Evolutionary conservation across 164 flowering plant genomes (phyloP), one percentile per base, ranked within the genome.

Genomic region (Warburgia ugandensis): DNA sequence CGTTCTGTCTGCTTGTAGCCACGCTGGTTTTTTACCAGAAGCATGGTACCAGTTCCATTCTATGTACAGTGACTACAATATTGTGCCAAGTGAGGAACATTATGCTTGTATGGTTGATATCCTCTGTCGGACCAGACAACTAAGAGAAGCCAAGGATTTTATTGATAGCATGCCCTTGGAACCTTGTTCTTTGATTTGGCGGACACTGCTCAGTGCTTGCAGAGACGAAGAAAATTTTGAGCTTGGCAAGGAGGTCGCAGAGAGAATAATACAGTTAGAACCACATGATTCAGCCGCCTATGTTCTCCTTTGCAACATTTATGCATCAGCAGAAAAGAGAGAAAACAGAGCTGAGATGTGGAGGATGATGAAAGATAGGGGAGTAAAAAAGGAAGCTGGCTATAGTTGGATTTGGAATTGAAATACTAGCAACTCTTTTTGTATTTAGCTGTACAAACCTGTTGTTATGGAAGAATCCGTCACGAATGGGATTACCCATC

Each of bases 301-400:
- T 49, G 56, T 67, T 62, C 71, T 67, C 19, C 71, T 62, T 19
- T 62, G 67, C 27, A 54, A 54, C 49, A 54, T 58, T 13, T 67
- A 61, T 41, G 61, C 59, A 27, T 67, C 60, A 31, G 52, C 28
- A 22, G 54, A 50, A 22, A 53, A 42, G 44, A 50, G 52, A 62
- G 64, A 58, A 50, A 39, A 49, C 22, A 58, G 58, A 56, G 67
- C 61, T 48, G 56, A 48, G 50, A 54, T 58, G 28, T 48, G 71
- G 64, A 49, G 47, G 40, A 54, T 33, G 26, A 62, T 67, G 71
- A 54, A 39, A 42, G 42, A 53, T 32, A 67, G 29, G 43, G 56
- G 54, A 29, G 54, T 62, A 43, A 30, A 20, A 32, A 62, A 62
- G 57, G 45, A 62, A 31, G 47, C 21, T 17, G 64, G 67, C n/a